Evolutionary conservation across 2,329 filamentous ascomycete genomes (phyloP).

Genomic region (Aspergillus fijiensis): DNA sequence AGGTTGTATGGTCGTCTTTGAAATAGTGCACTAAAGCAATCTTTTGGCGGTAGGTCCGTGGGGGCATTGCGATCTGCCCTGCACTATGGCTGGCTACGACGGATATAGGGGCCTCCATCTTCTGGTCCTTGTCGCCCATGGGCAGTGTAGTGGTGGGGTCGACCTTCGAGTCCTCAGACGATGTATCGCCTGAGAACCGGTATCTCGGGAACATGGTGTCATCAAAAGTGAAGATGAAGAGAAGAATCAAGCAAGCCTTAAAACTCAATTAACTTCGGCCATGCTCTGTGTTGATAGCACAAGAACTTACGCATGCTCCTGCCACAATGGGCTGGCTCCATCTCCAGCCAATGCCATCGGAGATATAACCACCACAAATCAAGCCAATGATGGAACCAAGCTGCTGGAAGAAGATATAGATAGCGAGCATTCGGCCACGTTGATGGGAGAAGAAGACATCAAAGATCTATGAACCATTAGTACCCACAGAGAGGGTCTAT

Average conservation of each 20-base stretch:
- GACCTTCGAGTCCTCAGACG: background rate
- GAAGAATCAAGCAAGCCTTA: slow-evolving; percentile 24
- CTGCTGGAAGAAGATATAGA: slow-evolving; percentile 44
- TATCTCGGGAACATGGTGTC: slow-evolving; percentile 39
- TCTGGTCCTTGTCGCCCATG: slow-evolving; percentile 3
- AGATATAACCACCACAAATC: slow-evolving; percentile 39
- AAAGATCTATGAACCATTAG: slow-evolving; percentile 27
- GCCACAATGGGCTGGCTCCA: slow-evolving; percentile 37
- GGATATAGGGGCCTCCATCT: slow-evolving; percentile 15
- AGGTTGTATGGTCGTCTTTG: slow-evolving; percentile 37
- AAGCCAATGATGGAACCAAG: slow-evolving; percentile 40
- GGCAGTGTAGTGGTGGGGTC: background rate
- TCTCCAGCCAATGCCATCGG: slow-evolving; percentile 37
- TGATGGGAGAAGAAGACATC: slow-evolving; percentile 44
- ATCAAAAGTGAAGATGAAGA: slow-evolving; percentile 37
- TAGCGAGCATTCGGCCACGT: slow-evolving; percentile 37
- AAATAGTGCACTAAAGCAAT: slow-evolving; percentile 27
- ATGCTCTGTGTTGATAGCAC: background rate
- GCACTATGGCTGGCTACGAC: slow-evolving; percentile 18
- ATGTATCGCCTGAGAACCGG: slow-evolving; percentile 21
- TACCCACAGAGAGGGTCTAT: background rate
- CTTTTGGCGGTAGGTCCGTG: slow-evolving; percentile 24
- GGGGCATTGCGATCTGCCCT: slow-evolving; percentile 20
- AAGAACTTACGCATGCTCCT: slow-evolving; percentile 29
- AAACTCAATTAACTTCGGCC: background rate